These are phyloP conservation scores for Cyberlindnera bimundalis DNA, from an alignment of 805 yeast genomes.

Conservation along the genomic window DNA sequence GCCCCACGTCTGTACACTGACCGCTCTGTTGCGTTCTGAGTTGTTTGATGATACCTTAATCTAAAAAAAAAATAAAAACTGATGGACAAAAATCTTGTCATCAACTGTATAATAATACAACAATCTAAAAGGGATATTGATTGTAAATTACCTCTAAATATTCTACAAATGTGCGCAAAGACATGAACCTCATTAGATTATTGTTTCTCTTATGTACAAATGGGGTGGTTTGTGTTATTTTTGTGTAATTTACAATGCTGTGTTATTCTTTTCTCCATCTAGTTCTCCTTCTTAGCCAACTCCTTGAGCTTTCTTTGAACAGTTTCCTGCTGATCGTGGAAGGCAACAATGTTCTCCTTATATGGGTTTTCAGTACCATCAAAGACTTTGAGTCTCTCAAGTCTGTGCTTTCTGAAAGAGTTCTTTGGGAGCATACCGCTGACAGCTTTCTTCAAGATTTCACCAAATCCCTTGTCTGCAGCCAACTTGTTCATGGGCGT, in stretches of 20 bases:
- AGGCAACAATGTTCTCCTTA: conserved; percentile 75
- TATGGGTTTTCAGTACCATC: conserved; percentile 92
- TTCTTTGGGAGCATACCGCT: conserved; percentile 96
- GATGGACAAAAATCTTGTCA: too few species aligned
- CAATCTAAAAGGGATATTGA: too few species aligned
- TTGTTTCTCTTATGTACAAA: conserved; percentile 1
- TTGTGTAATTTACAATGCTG: not conserved
- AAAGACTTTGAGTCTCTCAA: conserved; percentile 79
- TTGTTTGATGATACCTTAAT: not conserved
- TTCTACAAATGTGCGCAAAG: not conserved
- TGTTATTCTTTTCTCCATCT: not conserved
- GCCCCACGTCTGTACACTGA: conserved; percentile 97
- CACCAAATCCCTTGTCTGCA: conserved; percentile 82
- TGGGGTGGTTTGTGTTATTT: not conserved
- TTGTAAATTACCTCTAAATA: too few species aligned
- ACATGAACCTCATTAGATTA: conserved; percentile 7
- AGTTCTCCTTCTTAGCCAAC: conserved; percentile 11
- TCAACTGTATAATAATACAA: conserved; percentile 1
- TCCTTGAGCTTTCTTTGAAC: conserved; percentile 41
- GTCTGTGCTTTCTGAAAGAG: conserved; percentile 68
- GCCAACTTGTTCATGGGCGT: conserved; percentile 76
- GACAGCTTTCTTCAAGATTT: conserved; percentile 81
- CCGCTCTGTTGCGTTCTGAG: conserved; percentile 55
- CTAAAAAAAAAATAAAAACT: conserved; percentile 1
- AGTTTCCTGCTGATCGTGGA: conserved; percentile 68